phyloP scores from a whole-genome alignment of 2,329 filamentous ascomycete genomes.

The Paraphaeosphaeria minitans region DNA sequence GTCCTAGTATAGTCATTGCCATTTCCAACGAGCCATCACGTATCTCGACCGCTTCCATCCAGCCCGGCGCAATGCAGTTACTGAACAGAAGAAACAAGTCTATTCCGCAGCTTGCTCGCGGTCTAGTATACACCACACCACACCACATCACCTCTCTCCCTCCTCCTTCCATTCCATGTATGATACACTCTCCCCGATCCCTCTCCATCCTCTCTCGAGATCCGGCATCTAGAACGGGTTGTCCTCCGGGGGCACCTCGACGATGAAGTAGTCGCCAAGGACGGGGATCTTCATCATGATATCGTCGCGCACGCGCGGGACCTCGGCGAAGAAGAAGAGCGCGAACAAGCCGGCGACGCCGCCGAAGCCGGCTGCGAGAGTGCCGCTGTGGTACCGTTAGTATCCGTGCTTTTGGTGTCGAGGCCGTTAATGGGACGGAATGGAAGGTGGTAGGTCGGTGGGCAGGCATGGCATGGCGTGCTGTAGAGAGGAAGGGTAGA shows the following conservation, averaged over 20 bases:
- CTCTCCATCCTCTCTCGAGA: neutral
- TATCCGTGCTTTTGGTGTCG: neutral
- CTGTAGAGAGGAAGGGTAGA: slow-evolving; percentile 18
- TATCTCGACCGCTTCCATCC: too few species aligned
- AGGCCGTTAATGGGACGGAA: neutral
- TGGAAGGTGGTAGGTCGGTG: neutral
- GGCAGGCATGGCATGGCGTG: neutral
- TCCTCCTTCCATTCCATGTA: slow-evolving; percentile 19
- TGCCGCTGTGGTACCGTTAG: slow-evolving; percentile 32
- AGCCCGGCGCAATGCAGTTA: too few species aligned
- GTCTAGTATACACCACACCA: slow-evolving; percentile 38
- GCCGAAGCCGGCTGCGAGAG: slow-evolving; percentile 61
- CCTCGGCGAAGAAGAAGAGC: slow-evolving; percentile 68
- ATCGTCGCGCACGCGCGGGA: slow-evolving; percentile 66
- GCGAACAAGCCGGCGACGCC: slow-evolving; percentile 63
- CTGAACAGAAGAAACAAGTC: slow-evolving; percentile 30
- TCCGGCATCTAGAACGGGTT: slow-evolving; percentile 57
- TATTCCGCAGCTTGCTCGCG: slow-evolving; percentile 32
- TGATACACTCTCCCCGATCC: slow-evolving; percentile 22
- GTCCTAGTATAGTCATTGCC: neutral
- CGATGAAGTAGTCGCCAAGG: slow-evolving; percentile 61
- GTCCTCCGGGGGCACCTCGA: slow-evolving; percentile 66
- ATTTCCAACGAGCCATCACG: too few species aligned
- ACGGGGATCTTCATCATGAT: slow-evolving; percentile 66
- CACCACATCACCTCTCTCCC: slow-evolving; percentile 13